Percentiles rank a stretch among this genome's conserved stretches.
These are phyloP conservation scores for Cicer cuneatum DNA, from an alignment of 306 rosid genomes.

Conservation along the genomic window DNA sequence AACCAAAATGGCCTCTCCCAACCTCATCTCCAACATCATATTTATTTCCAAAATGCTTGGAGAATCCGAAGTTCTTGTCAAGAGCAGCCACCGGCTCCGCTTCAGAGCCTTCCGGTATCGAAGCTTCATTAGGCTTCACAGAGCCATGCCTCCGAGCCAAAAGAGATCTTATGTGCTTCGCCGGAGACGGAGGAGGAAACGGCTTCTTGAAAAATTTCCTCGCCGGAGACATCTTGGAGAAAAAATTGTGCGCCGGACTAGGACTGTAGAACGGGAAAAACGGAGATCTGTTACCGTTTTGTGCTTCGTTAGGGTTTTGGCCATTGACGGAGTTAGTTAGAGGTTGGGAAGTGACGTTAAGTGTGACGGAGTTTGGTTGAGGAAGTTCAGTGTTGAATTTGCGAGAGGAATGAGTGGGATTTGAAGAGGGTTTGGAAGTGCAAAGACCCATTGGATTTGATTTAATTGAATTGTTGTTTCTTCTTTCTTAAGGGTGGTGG, in stretches of 20 bases:
- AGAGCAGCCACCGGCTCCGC: constrained; percentile 55
- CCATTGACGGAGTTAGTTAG: constrained; percentile 48
- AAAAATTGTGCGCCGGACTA: constrained; percentile 75
- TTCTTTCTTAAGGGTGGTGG: not conserved
- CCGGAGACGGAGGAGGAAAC: constrained; percentile 88
- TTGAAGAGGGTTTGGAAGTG: constrained; percentile 56
- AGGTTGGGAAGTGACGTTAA: constrained; percentile 19
- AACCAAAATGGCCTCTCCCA: constrained; percentile 93
- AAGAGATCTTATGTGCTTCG: constrained; percentile 77
- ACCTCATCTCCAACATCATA: constrained; percentile 86
- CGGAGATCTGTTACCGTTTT: constrained; percentile 68
- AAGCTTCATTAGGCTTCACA: constrained; percentile 80
- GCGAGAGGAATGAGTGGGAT: constrained; percentile 37
- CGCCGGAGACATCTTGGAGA: constrained; percentile 86
- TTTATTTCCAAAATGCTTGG: constrained; percentile 72
- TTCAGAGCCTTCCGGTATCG: constrained; percentile 76
- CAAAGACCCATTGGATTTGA: constrained; percentile 73
- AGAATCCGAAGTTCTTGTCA: constrained; percentile 88
- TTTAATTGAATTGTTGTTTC: constrained; percentile 9
- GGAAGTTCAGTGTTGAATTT: constrained; percentile 36
- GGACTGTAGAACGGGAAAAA: constrained; percentile 80
- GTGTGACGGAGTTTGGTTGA: constrained; percentile 38
- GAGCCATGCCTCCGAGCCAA: constrained; percentile 79
- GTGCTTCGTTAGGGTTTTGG: constrained; percentile 38
- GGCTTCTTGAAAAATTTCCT: constrained; percentile 65